Evolutionary conservation across 768 basidiomycete species (phyloP).

Genomic region (Lentinula guzmanii): DNA sequence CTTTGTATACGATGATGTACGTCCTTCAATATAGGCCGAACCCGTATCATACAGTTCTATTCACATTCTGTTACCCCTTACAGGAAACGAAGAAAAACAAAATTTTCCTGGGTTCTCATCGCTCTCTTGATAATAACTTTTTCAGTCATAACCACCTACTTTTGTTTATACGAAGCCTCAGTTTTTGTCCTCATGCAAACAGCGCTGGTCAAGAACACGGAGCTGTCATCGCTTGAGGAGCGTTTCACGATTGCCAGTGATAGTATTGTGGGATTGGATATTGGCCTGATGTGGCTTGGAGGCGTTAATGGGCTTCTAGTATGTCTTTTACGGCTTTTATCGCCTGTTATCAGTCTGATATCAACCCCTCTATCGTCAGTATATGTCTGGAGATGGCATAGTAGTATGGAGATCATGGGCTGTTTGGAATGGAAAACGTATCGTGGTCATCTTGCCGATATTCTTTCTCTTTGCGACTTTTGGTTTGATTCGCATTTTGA

Average conservation of each 20-base stretch:
- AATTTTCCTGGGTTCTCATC: background rate
- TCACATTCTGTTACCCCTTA: too few species aligned
- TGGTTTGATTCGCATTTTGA: background rate
- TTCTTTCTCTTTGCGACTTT: background rate
- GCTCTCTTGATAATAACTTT: background rate
- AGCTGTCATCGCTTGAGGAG: background rate
- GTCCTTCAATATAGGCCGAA: background rate
- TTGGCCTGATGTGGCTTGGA: background rate
- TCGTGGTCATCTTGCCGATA: background rate
- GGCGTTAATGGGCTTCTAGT: conserved; percentile 2
- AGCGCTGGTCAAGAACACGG: background rate
- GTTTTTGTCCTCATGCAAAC: background rate
- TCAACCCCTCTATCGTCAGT: background rate
- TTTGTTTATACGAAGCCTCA: background rate
- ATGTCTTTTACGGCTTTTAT: background rate
- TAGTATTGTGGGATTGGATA: background rate
- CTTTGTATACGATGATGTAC: background rate
- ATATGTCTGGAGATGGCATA: background rate
- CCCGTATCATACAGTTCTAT: too few species aligned
- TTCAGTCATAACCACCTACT: background rate
- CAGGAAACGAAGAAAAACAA: background rate
- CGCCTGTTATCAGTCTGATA: background rate
- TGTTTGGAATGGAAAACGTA: background rate
- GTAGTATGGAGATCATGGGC: background rate
- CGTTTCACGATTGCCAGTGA: background rate